Base-by-base conservation (phyloP, 2,329 filamentous ascomycete genomes). In the Exophiala phaeomuriformis region DNA sequence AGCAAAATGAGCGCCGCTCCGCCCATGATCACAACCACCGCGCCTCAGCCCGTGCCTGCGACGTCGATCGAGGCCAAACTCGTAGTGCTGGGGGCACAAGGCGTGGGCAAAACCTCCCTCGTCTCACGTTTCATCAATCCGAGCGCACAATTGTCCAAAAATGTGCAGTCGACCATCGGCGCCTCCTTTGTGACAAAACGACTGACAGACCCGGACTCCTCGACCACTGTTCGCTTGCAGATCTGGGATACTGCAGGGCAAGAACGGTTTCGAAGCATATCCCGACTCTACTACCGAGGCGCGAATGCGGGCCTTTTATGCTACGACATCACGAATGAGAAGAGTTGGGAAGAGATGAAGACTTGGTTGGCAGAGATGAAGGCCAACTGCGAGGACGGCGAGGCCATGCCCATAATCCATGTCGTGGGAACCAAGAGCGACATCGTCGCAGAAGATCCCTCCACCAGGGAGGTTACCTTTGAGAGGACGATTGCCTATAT, bases 201-300 rank as follows among this genome's bases (percentile, higher is more conserved):
- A 65, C 84, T 90, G 56, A 77, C 87, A 61, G 90, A 96, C 71
- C 82, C 81, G 57, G 88, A 95, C 67, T 88, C 85, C 27, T 88
- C 91, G 64, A 93, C 89, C 1, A 78, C 87, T 28, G 89, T 96
- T 35, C 83, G 90, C n/a, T 77, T 96, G 36, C 90, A 96, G 67
- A 94, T 96, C 62, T 96, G 90, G 90, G 90, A 96, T 68, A 96
- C 90, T 33, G 89, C 91, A 53, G 91, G 91, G 57, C 91, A 98
- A 68, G 91, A 98, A 74, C 83, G 91, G 52, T 98, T 97, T 70
- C 83, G 91, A 64, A 90, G 86, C 58, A 97, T 98, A 65, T 94
- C 89, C 6, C 85, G 90, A 52, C 82, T 98, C 50, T 97, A 97
- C 76, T 98, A 98, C 73, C 86, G 91, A 66, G 90, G 90, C 67